phyloP scores from a whole-genome alignment of 495 filamentous ascomycete species.

The Penicillium canescens region DNA sequence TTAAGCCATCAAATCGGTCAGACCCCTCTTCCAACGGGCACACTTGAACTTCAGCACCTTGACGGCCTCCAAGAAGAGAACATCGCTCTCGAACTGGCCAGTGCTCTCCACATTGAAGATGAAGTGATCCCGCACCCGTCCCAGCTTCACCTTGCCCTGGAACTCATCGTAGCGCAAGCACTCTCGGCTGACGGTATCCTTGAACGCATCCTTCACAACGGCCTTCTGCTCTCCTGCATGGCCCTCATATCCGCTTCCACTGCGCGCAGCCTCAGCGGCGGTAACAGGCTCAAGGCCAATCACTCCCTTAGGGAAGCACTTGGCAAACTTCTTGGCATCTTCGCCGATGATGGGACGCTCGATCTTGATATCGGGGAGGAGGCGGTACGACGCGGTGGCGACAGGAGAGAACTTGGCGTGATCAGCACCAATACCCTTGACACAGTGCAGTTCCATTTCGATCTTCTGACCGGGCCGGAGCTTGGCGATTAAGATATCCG shows the following conservation, averaged over 20 bases:
- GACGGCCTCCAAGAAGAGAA: constrained; percentile 86
- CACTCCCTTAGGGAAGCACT: constrained; percentile 89
- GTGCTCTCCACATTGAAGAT: constrained; percentile 95
- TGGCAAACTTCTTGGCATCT: constrained; percentile 85
- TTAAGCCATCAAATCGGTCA: constrained; percentile 56
- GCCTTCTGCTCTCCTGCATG: constrained; percentile 77
- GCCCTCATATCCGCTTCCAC: constrained; percentile 69
- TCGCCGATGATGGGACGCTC: constrained; percentile 75
- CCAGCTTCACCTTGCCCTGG: constrained; percentile 90
- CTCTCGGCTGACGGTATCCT: constrained; percentile 92
- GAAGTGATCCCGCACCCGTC: constrained; percentile 89
- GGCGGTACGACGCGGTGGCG: constrained; percentile 86
- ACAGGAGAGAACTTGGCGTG: constrained; percentile 98
- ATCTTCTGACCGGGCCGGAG: constrained; percentile 88
- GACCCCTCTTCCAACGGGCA: constrained; percentile 59
- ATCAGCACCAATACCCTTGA: constrained; percentile 92
- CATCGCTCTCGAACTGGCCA: constrained; percentile 88
- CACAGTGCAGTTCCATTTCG: constrained; percentile 78
- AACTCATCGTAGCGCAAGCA: constrained; percentile 91
- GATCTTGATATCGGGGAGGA: constrained; percentile 86
- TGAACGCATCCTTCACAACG: constrained; percentile 76
- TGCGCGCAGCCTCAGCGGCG: constrained; percentile 57
- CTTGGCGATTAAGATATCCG: constrained; percentile 93
- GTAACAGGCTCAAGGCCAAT: constrained; percentile 77
- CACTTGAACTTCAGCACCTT: constrained; percentile 81